Evolutionary conservation across 2,329 filamentous ascomycete species (phyloP), one percentile per base, ranked within the genome.

Genomic region (Aureobasidium lini): DNA sequence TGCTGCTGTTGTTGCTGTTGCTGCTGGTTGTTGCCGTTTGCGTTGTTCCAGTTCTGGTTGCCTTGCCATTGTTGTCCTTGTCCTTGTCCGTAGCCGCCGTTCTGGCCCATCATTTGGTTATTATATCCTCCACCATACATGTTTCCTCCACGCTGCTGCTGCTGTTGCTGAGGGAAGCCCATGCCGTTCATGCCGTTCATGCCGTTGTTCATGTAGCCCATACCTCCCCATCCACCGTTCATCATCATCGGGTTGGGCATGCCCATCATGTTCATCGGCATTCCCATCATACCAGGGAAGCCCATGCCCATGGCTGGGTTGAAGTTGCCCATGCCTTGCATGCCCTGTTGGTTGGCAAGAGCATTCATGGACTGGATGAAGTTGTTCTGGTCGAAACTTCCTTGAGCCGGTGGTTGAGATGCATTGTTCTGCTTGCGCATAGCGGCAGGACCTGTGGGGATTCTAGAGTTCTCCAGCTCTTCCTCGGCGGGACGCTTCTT

Each of bases 401-500:
- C 64, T n/a, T 63, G 64, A 46, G 63, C 57, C 29, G 64, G 64
- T 29, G 63, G 59, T 39, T 66, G 64, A 58, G 29, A 18, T n/a
- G 50, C 58, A 9, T 57, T 56, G 39, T 42, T 61, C 18, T 56
- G 40, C 31, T 62, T 64, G 82, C 83, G 42, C 75, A 76, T 77
- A 13, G 74, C 76, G 53, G 75, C 74, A 10, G 78, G 77, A 11
- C 74, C 76, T 4, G 74, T 73, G 7, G 73, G 72, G 16, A 72
- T 73, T 23, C 73, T 71, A 47, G 73, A 67, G 60, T 73, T 77
- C 50, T 73, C 74, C 57, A 81, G 73, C 34, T 84, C 79, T 56
- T 91, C 87, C 37, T 93, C 90, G 13, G 91, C 90, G 10, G 88
- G 82, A 23, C 94, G 85, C 76, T 97, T 99, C 75, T 89, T 94